Evolutionary conservation across 208 protist genomes (phyloP), one percentile per base, ranked within the genome.

Genomic region (Wallacemonas sp.): DNA sequence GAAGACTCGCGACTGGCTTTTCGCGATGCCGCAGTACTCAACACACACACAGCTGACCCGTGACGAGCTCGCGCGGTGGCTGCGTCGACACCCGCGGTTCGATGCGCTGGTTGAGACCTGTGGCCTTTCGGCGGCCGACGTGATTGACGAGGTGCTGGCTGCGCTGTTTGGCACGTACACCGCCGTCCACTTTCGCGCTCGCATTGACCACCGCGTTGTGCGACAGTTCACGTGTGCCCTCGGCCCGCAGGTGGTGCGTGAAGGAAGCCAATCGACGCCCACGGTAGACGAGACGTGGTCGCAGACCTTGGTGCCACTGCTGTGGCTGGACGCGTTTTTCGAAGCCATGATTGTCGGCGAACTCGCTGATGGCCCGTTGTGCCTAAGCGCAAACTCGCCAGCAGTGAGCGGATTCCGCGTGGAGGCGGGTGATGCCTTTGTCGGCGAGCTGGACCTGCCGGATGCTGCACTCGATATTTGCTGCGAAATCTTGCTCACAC

Each of bases 11-110:
- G 82, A 77, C 0, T 91, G 84, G 84, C 41, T 78, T 13, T 82
- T 85, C 58, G 68, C 73, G 0, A 91, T 91, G 88, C 88, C 88
- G 10, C 48, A 68, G 33, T 94, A 91, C 64, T 79, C 76, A 34
- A 80, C 84, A 0, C 62, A 66, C 1, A 67, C 91, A 30, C 10
- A 46, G 5, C 27, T 91, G 8, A 46, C 54, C 13, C 9, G 17
- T 1, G 13, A 22, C 0, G 70, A 76, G 10, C 38, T 71, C 6
- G 30, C 42, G 38, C 32, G n/a, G 13, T 33, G 38, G 3, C 53
- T 80, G 13, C 9, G 27, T 10, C 4, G 30, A 1, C 34, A 55
- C n/a, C 6, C 52, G 0, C 3, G 29, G 12, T 76, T 68, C 70
- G 8, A 1, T 10, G 52, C 62, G 22, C 42, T 77, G 19, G 58